phyloP scores from a whole-genome alignment of 352 stramenopile species.

The Thraustochytrium striatum region DNA sequence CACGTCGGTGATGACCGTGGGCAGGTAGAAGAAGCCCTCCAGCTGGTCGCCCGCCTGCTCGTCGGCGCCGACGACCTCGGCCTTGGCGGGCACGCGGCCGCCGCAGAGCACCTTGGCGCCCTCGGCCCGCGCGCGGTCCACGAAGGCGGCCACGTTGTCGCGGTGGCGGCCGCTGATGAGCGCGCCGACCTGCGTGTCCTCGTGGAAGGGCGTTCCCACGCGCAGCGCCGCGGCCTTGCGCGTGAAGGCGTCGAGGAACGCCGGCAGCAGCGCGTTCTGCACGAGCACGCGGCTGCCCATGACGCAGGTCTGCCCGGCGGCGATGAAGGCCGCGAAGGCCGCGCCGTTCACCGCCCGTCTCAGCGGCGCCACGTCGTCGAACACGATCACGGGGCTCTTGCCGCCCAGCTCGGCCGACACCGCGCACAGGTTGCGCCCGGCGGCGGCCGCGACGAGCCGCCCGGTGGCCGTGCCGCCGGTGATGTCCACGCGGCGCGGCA shows the following conservation, averaged over 20 bases:
- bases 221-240: conserved; percentile 70
- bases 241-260: conserved; percentile 81
- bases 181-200: conserved; percentile 70
- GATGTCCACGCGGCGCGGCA: conserved; percentile 81
- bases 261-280: conserved; percentile 68
- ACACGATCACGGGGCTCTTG: conserved; percentile 85
- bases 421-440: conserved; percentile 69
- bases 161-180: conserved; percentile 77
- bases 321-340: conserved; percentile 81
- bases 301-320: conserved; percentile 79
- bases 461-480: conserved; percentile 76
- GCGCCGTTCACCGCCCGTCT: conserved; percentile 69
- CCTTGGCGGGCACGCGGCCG: conserved; percentile 64
- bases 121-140: conserved; percentile 61
- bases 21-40: conserved; percentile 78
- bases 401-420: conserved; percentile 81
- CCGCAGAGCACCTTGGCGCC: conserved; percentile 78
- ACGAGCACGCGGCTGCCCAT: conserved; percentile 81
- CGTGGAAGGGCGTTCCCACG: conserved; percentile 74
- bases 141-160: conserved; percentile 64
- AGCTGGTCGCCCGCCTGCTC: conserved; percentile 78
- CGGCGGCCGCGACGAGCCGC: conserved; percentile 69
- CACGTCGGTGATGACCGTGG: conserved; percentile 81
- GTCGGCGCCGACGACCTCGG: no score
- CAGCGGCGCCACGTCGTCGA: conserved; percentile 69